Conservation (phyloP, 495 filamentous ascomycete genomes). For the Neurospora pannonica region DNA sequence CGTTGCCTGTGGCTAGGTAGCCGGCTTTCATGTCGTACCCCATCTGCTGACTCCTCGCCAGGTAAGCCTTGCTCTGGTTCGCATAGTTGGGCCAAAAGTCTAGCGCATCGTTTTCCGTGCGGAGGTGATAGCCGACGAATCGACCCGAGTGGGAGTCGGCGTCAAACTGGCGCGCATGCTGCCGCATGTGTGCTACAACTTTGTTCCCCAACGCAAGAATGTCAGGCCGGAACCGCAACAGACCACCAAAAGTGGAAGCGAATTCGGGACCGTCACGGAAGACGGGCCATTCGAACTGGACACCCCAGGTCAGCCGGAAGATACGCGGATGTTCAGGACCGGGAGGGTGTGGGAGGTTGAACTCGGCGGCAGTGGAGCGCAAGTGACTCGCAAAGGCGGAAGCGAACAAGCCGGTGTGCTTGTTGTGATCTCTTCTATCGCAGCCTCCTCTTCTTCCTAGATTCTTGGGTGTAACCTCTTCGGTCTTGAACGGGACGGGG, state of each 20-base stretch:
- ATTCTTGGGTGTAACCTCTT: constrained; percentile 32
- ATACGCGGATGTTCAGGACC: constrained; percentile 22
- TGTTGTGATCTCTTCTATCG: constrained; percentile 34
- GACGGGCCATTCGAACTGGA: constrained; percentile 35
- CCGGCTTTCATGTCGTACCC: constrained; percentile 19
- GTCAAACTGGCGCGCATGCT: constrained; percentile 10
- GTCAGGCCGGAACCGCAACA: constrained; percentile 28
- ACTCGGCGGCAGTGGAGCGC: constrained; percentile 11
- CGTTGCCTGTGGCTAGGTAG: constrained; percentile 34
- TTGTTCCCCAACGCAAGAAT: constrained; percentile 25
- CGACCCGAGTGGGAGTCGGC: background rate
- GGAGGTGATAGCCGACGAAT: constrained; percentile 31
- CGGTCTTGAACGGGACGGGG: constrained; percentile 16
- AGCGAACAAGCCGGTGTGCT: constrained; percentile 35
- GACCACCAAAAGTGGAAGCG: constrained; percentile 29
- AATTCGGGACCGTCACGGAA: constrained; percentile 36
- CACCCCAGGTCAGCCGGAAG: constrained; percentile 35
- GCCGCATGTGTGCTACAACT: constrained; percentile 17
- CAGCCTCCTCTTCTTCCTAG: constrained; percentile 31
- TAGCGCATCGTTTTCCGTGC: constrained; percentile 33
- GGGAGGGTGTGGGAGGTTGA: constrained; percentile 14
- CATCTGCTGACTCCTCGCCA: constrained; percentile 16
- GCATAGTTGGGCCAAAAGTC: constrained; percentile 32
- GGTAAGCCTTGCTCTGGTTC: constrained; percentile 28
- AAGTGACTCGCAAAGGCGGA: constrained; percentile 22